Conservation (phyloP, 441 rosid species). For the Monsonia emarginata region DNA sequence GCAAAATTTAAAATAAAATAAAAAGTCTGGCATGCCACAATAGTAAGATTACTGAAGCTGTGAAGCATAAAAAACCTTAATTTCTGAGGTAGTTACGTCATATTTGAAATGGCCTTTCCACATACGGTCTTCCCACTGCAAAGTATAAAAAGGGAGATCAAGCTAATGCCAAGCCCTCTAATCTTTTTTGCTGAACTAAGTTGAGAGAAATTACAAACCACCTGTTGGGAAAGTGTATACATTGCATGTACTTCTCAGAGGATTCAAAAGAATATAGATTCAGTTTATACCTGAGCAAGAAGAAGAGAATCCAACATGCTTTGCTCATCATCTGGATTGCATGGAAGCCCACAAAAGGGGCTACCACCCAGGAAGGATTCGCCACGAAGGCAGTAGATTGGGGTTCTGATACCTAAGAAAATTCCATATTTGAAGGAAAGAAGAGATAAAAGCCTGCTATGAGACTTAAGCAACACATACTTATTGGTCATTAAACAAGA, state of each 20-base stretch:
- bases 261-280: background rate
- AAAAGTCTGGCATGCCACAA: background rate
- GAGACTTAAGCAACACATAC: background rate
- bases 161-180: background rate
- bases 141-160: conserved; percentile 13
- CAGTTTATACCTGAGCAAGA: conserved; percentile 27
- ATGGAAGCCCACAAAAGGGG: conserved; percentile 12
- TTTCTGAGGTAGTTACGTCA: conserved; percentile 30
- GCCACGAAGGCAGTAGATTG: conserved; percentile 24
- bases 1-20: background rate
- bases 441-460: background rate
- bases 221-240: background rate
- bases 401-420: conserved; percentile 24
- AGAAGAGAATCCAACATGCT: conserved; percentile 32
- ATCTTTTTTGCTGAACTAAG: background rate
- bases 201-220: background rate
- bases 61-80: conserved; percentile 23
- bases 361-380: conserved; percentile 17
- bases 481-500: background rate
- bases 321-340: conserved; percentile 23
- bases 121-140: conserved; percentile 42
- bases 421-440: conserved; percentile 9
- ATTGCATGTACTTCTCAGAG: background rate
- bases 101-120: conserved; percentile 27
- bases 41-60: background rate